These are phyloP conservation scores for Phytophthora citrophthora DNA, from an alignment of 352 stramenopile species.

Conservation along the genomic window DNA sequence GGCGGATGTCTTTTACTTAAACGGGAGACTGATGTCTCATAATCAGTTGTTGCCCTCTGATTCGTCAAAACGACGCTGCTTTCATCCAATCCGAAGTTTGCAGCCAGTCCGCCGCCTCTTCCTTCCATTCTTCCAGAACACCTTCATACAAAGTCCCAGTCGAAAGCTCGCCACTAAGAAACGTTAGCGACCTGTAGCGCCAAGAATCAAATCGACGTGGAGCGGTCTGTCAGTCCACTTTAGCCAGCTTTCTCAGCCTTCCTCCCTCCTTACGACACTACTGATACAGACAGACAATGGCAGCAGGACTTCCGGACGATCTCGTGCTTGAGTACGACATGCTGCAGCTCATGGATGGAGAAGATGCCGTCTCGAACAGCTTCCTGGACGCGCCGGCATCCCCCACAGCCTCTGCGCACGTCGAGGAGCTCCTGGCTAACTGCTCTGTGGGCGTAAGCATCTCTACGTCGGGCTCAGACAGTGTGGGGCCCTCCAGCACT, in stretches of 20 bases:
- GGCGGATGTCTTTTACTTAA: not conserved
- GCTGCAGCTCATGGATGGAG: conserved; percentile 44
- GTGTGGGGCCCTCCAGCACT: not conserved
- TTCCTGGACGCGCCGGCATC: conserved; percentile 23
- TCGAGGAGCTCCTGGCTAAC: conserved; percentile 41
- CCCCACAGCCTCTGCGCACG: conserved; percentile 15
- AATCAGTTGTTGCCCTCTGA: not conserved
- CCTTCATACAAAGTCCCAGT: conserved; percentile 11
- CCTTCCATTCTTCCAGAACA: conserved; percentile 26
- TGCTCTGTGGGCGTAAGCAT: conserved; percentile 42
- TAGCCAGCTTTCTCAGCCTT: conserved; percentile 1
- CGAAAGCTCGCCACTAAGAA: conserved; percentile 3
- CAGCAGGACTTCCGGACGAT: conserved; percentile 42
- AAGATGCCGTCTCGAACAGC: conserved; percentile 22
- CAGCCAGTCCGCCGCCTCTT: conserved; percentile 1
- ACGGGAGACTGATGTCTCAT: conserved; percentile 6
- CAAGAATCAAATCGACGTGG: conserved; percentile 20
- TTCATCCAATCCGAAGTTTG: conserved; percentile 2
- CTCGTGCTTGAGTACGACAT: conserved; percentile 55
- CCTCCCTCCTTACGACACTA: not conserved
- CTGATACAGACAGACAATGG: conserved; percentile 30
- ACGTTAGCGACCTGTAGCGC: not conserved
- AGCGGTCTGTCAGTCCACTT: conserved; percentile 10
- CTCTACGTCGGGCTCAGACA: conserved; percentile 4
- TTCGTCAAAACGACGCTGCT: not conserved